Percentiles rank a stretch among this genome's conserved stretches.
These are phyloP conservation scores for Nelumbo lutea DNA, from an alignment of 164 flowering plant species.

Conservation along the genomic window DNA sequence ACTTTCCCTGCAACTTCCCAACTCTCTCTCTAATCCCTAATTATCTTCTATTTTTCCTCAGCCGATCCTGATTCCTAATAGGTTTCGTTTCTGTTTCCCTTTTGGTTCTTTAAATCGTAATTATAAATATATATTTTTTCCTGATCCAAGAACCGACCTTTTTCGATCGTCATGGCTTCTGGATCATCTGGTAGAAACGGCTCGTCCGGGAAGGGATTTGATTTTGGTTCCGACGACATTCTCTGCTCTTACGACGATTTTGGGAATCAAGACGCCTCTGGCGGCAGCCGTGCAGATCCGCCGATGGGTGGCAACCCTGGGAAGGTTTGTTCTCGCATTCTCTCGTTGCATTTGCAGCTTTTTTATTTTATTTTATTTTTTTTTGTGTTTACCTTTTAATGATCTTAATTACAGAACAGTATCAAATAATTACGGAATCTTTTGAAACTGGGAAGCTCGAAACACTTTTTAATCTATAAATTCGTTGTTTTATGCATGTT, in stretches of 20 bases:
- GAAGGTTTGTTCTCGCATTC: conserved; percentile 29
- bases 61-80: neutral
- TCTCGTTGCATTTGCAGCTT: neutral
- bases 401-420: neutral
- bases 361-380: neutral
- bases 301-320: conserved; percentile 26
- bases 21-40: neutral
- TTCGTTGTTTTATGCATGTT: neutral
- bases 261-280: conserved; percentile 41
- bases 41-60: neutral
- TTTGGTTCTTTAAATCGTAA: no score
- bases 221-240: conserved; percentile 73
- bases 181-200: conserved; percentile 60
- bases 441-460: neutral
- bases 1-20: no score
- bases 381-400: neutral
- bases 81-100: neutral
- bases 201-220: conserved; percentile 60
- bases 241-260: conserved; percentile 72
- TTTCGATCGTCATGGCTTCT: conserved; percentile 52
- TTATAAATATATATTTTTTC: no score
- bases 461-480: neutral
- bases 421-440: neutral
- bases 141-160: no score
- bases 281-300: conserved; percentile 50